phyloP scores from a whole-genome alignment of 768 basidiomycete genomes.

The Leccinellum albellum region DNA sequence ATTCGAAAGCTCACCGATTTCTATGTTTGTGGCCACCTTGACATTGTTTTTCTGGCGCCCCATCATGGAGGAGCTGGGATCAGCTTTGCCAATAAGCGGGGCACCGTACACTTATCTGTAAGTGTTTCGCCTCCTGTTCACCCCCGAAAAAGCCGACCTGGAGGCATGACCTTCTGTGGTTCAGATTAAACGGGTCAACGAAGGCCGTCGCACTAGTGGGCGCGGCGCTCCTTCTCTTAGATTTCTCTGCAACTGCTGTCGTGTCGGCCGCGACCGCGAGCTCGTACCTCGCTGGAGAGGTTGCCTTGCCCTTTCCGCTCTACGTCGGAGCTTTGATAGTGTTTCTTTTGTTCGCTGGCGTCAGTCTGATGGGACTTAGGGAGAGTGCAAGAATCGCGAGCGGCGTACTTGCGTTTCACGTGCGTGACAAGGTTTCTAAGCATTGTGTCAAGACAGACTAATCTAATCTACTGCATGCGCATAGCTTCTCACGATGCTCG shows the following conservation, averaged over 20 bases:
- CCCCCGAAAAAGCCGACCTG: background rate
- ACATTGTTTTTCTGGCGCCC: slow-evolving; percentile 70
- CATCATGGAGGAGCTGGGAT: slow-evolving; percentile 68
- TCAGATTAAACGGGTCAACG: slow-evolving; percentile 58
- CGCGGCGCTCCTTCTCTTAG: slow-evolving; percentile 64
- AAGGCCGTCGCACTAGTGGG: slow-evolving; percentile 63
- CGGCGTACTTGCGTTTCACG: slow-evolving; percentile 55
- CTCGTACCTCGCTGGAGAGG: slow-evolving; percentile 63
- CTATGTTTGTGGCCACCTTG: slow-evolving; percentile 58
- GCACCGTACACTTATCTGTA: slow-evolving; percentile 71
- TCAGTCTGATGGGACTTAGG: slow-evolving; percentile 56
- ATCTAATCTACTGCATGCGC: background rate
- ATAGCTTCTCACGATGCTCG: slow-evolving; percentile 54
- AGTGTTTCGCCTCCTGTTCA: slow-evolving; percentile 12
- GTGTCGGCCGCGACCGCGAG: slow-evolving; percentile 73
- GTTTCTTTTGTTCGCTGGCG: slow-evolving; percentile 47
- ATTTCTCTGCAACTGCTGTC: slow-evolving; percentile 64
- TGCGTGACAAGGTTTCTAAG: slow-evolving; percentile 27
- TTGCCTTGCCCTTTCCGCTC: slow-evolving; percentile 51
- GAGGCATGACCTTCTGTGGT: background rate
- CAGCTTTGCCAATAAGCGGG: slow-evolving; percentile 65
- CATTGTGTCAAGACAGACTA: background rate
- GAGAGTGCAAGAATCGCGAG: slow-evolving; percentile 63
- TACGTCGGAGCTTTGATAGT: slow-evolving; percentile 53
- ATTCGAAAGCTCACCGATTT: slow-evolving; percentile 57